Evolutionary conservation across 1,284 basidiomycete genomes (phyloP).

Genomic region (Mycosarcoma mackinlayi): DNA sequence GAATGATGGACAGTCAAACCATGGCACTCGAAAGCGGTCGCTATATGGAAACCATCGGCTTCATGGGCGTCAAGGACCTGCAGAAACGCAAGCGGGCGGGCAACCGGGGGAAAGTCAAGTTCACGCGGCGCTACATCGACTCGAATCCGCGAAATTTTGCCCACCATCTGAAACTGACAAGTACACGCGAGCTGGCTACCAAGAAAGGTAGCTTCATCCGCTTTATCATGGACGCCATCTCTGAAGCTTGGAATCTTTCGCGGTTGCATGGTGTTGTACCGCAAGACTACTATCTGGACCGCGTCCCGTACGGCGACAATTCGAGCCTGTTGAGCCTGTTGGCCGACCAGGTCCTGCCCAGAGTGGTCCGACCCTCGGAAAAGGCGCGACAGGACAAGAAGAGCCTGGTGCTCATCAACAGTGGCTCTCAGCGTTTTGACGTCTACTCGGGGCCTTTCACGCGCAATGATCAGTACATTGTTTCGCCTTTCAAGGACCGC

Average conservation of each 20-base stretch:
- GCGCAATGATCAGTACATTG: conserved; percentile 66
- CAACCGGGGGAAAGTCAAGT: conserved; percentile 61
- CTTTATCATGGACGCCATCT: conserved; percentile 59
- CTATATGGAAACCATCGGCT: conserved; percentile 59
- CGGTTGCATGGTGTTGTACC: conserved; percentile 60
- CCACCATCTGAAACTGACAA: conserved; percentile 44
- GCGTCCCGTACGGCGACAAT: conserved; percentile 50
- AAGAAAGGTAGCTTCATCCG: conserved; percentile 57
- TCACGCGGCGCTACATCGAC: conserved; percentile 71
- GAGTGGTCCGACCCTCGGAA: conserved; percentile 60
- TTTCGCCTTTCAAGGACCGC: conserved; percentile 60
- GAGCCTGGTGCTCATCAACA: conserved; percentile 64
- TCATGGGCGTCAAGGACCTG: conserved; percentile 49
- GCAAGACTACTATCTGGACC: conserved; percentile 65
- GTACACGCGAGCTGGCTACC: conserved; percentile 54
- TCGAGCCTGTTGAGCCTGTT: conserved; percentile 60
- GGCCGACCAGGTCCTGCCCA: conserved; percentile 56
- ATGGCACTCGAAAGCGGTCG: conserved; percentile 65
- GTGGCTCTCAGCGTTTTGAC: conserved; percentile 64
- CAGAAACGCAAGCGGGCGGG: conserved; percentile 32
- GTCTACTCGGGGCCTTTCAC: conserved; percentile 62
- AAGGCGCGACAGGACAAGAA: conserved; percentile 37
- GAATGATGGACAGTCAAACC: conserved; percentile 55
- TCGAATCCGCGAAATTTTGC: conserved; percentile 70
- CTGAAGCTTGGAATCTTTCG: conserved; percentile 60